A percentile compares a stretch with the other conserved stretches of the same genome.
These are phyloP conservation scores for Metarhizium humberi DNA, from an alignment of 2,329 filamentous ascomycete genomes.

Conservation along the genomic window DNA sequence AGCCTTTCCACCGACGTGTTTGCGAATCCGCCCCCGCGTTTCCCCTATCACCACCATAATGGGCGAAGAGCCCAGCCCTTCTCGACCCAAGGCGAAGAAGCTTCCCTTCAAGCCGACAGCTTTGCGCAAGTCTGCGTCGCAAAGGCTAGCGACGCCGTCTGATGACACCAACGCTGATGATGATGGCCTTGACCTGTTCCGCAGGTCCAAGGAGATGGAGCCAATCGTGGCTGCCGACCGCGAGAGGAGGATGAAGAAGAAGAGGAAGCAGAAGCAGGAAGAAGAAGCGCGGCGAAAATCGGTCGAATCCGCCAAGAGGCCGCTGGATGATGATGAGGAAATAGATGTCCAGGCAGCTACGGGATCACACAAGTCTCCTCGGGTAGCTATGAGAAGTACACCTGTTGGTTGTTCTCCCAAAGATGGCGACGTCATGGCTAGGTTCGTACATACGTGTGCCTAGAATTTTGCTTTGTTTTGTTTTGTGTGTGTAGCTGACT, in stretches of 20 bases:
- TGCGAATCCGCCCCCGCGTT: not conserved
- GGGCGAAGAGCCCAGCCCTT: slow-evolving; percentile 16
- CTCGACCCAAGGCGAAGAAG: slow-evolving; percentile 25
- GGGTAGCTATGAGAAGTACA: not conserved
- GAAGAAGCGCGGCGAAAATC: slow-evolving; percentile 11
- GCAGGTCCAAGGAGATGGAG: slow-evolving; percentile 40
- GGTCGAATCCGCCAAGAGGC: slow-evolving; percentile 12
- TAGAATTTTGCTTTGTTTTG: not conserved
- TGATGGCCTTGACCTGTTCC: slow-evolving; percentile 38
- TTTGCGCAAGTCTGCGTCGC: slow-evolving; percentile 22
- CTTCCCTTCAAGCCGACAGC: slow-evolving; percentile 43
- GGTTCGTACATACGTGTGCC: not conserved
- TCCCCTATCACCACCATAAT: slow-evolving; percentile 16
- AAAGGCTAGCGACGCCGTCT: slow-evolving; percentile 2
- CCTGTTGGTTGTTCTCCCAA: not conserved
- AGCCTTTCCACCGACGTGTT: not conserved
- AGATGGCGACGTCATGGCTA: not conserved
- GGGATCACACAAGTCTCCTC: not conserved
- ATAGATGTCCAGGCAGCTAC: slow-evolving; percentile 5
- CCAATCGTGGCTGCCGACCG: slow-evolving; percentile 32
- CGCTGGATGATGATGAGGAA: slow-evolving; percentile 11
- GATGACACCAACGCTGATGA: slow-evolving; percentile 13
- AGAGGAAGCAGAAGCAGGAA: slow-evolving; percentile 15
- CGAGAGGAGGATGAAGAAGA: slow-evolving; percentile 20
- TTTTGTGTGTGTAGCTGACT: not conserved